A percentile compares a stretch with the other conserved stretches of the same genome.
These are phyloP conservation scores for Lactarius quietus DNA, from an alignment of 768 basidiomycete species.

Conservation along the genomic window DNA sequence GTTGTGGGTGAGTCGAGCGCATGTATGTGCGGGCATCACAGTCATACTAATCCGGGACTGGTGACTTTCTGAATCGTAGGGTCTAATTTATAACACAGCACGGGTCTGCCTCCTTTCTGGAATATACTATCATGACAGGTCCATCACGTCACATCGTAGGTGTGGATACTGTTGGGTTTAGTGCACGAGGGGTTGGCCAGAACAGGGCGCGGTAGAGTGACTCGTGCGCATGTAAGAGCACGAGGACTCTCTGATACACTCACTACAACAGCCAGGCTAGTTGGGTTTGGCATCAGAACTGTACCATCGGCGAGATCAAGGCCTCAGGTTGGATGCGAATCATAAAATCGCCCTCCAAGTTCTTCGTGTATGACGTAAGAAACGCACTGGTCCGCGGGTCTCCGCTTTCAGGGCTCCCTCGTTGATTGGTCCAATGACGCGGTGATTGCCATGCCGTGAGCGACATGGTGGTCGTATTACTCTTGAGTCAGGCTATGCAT, in stretches of 20 bases:
- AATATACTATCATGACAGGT: background rate
- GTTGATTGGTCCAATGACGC: background rate
- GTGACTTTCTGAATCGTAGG: background rate
- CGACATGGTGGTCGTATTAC: background rate
- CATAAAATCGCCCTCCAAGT: no score
- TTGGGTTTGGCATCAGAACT: background rate
- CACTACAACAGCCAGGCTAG: background rate
- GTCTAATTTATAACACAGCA: background rate
- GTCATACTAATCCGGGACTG: background rate
- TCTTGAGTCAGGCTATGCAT: background rate
- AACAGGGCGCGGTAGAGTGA: background rate
- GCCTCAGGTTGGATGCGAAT: background rate
- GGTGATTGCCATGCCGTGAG: background rate
- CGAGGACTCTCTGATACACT: background rate
- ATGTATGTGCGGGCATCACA: background rate
- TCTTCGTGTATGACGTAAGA: background rate
- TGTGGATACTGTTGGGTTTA: background rate
- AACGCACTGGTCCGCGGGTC: background rate
- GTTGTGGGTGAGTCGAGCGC: background rate
- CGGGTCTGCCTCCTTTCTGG: background rate
- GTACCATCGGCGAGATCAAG: background rate
- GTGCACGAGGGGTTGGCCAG: background rate
- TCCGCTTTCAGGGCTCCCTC: background rate
- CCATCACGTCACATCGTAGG: background rate
- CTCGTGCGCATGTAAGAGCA: background rate